Conservation (phyloP, 805 yeast genomes). For the Ogataea methylovora region DNA sequence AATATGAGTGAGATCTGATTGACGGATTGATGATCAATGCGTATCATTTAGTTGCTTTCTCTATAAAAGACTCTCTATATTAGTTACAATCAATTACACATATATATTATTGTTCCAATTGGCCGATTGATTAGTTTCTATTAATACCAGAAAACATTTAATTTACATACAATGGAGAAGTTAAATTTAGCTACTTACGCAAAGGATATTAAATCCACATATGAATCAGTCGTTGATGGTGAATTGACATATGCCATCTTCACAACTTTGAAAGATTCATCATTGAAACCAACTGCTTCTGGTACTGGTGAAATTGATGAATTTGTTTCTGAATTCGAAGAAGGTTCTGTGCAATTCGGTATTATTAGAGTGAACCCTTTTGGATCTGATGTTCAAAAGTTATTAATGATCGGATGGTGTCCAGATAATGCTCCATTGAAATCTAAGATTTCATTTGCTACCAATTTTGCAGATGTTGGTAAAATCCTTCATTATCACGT, state of each 20-base stretch:
- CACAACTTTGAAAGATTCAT: constrained; percentile 56
- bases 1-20: too few relatives aligned
- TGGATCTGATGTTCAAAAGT: constrained; percentile 83
- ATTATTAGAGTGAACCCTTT: constrained; percentile 82
- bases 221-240: constrained; percentile 74
- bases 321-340: constrained; percentile 75
- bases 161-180: constrained; percentile 36
- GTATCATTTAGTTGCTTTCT: too few relatives aligned
- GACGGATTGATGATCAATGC: too few relatives aligned
- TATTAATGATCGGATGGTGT: constrained; percentile 89
- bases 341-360: constrained; percentile 86
- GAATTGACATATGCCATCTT: constrained; percentile 76
- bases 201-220: constrained; percentile 63
- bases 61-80: too few relatives aligned
- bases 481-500: constrained; percentile 83
- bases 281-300: constrained; percentile 36
- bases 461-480: constrained; percentile 70
- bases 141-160: not conserved
- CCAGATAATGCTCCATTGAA: constrained; percentile 91
- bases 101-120: too few relatives aligned
- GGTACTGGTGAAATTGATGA: constrained; percentile 69
- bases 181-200: constrained; percentile 62
- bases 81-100: too few relatives aligned
- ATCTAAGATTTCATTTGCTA: constrained; percentile 66
- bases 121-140: too few relatives aligned